Base-by-base conservation (phyloP, 2,329 filamentous ascomycete species). In the Nigrospora sphaerica region DNA sequence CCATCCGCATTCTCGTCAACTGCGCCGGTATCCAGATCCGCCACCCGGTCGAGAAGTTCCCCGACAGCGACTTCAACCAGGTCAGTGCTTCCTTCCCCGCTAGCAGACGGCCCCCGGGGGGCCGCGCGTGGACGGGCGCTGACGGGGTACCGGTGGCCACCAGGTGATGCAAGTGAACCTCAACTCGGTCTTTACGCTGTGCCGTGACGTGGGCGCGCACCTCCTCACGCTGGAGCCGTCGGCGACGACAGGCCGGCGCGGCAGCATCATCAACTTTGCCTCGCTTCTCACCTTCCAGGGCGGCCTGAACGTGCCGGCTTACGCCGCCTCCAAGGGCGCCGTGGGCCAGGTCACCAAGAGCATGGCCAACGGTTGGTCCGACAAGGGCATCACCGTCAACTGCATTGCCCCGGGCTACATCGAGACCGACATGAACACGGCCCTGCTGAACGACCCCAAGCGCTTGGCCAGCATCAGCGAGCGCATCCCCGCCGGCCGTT, bases 161-260 rank as follows among this genome's bases (percentile, higher is more conserved):
- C 80, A 85, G 58, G 86, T 95, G 31, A 71, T 95, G 37, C 87
- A 95, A 71, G 85, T 95, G 42, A 96, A 96, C 68, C 80, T 95
- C 39, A 86, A 78, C 59, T 77, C 85, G 38, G 87, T 93, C 45
- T 95, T 95, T 69, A 80, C 81, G 1, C 74, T 95, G 46, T 79
- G 81, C 67, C 82, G 88, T 49, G 87, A 91, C 62, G 76, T 88
- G 14, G 88, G 87, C 52, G 81, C 83, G 13, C 85, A 91, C 69
- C 89, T 93, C 80, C 80, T 93, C 28, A 62, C 65, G 2, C 78
- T 83, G 13, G 60, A 66, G 6, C 66, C 69, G 1, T 72, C 70
- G 0, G 55, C 65, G 10, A 56, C 68, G 28, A 75, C 73, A 4
- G 75, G 76, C 44, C 77, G 44, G 17, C 44, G 44, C 14, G 86